Percentiles rank a stretch among this genome's conserved stretches.
Evolutionary conservation across 108 stramenopile genomes (phyloP).

Genomic region (Pseudonitzschia delicatissima): DNA sequence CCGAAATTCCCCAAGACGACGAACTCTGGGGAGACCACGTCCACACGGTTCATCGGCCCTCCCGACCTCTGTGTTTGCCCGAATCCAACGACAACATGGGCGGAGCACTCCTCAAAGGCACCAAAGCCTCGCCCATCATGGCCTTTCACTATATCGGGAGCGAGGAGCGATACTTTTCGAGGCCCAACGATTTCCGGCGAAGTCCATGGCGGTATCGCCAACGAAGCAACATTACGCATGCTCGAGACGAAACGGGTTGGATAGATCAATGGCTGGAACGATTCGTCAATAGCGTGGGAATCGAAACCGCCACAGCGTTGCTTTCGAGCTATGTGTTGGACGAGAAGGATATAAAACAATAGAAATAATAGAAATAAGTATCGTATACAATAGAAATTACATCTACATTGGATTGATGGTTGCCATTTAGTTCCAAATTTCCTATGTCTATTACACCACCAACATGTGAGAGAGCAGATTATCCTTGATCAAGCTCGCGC

Average conservation of each 20-base stretch:
- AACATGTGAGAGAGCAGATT: too few species aligned
- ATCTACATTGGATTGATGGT: not conserved
- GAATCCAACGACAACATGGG: not conserved
- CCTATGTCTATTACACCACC: too few species aligned
- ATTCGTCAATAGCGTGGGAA: constrained; percentile 33
- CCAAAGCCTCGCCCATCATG: constrained; percentile 14
- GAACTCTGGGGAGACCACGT: not conserved
- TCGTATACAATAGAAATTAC: not conserved
- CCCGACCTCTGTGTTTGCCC: not conserved
- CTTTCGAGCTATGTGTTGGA: too few species aligned
- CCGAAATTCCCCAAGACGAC: not conserved
- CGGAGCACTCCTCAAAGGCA: not conserved
- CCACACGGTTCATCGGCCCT: constrained; percentile 5
- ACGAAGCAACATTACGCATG: constrained; percentile 14
- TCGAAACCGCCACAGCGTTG: not conserved
- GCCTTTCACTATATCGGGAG: constrained; percentile 43
- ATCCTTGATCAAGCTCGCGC: too few species aligned
- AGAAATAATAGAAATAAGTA: not conserved
- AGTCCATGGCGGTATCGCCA: not conserved
- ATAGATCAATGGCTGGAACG: constrained; percentile 36
- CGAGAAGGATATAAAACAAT: not conserved
- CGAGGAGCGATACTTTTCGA: constrained; percentile 33
- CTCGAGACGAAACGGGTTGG: constrained; percentile 15
- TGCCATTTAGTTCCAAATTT: too few species aligned
- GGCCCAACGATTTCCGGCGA: constrained; percentile 32